Conservation (phyloP, 2,329 filamentous ascomycete species). For the Trichocomaceae sp. region DNA sequence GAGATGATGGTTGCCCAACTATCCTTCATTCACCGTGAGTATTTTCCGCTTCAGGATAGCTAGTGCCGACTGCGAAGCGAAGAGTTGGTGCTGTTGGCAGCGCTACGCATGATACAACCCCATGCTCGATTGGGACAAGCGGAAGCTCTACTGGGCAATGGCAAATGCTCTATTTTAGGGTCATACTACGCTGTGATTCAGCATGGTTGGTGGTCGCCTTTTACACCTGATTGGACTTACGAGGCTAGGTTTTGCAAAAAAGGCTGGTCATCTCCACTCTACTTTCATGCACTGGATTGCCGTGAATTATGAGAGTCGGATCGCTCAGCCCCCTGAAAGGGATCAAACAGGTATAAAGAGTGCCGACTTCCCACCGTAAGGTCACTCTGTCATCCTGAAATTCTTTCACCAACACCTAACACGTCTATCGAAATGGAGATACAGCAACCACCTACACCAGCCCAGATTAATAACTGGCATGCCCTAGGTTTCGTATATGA, state of each 20-base stretch:
- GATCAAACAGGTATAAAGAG: slow-evolving; percentile 1
- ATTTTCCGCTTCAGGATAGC: too few species aligned
- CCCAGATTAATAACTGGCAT: slow-evolving; percentile 1
- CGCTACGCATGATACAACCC: slow-evolving; percentile 4
- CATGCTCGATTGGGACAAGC: not conserved
- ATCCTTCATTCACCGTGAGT: slow-evolving; percentile 1
- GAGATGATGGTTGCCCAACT: not conserved
- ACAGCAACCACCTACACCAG: slow-evolving; percentile 5
- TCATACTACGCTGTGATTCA: too few species aligned
- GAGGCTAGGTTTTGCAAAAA: not conserved
- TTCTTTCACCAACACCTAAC: not conserved
- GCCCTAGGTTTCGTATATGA: not conserved
- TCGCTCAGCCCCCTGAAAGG: not conserved
- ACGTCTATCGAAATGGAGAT: not conserved
- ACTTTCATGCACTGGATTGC: not conserved
- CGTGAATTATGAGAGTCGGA: not conserved
- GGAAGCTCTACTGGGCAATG: not conserved
- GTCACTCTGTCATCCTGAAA: not conserved
- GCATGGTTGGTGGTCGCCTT: too few species aligned
- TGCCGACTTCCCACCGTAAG: not conserved
- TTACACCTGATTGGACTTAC: too few species aligned
- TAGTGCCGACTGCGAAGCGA: not conserved
- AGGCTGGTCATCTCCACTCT: not conserved
- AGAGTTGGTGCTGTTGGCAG: not conserved
- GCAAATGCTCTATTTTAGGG: slow-evolving; percentile 7